These are phyloP conservation scores for Gossypioides kirkii DNA, from an alignment of 345 rosid genomes.

Conservation along the genomic window DNA sequence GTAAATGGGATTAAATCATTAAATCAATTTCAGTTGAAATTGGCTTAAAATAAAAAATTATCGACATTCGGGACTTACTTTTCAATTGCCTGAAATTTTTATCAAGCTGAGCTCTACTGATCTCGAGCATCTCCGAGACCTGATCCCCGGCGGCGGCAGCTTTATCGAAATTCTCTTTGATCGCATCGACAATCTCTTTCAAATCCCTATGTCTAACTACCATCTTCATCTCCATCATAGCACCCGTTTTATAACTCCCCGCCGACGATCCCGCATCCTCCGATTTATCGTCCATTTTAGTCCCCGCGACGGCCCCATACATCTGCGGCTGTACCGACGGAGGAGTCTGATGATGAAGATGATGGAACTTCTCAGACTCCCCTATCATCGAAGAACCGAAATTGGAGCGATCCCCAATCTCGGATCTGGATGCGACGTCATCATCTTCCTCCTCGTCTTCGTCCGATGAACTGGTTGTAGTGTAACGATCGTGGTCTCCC, in stretches of 20 bases:
- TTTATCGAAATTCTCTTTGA: slow-evolving; percentile 70
- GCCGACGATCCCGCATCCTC: slow-evolving; percentile 47
- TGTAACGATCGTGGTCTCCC: slow-evolving; percentile 64
- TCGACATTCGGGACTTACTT: slow-evolving; percentile 37
- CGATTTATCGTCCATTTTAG: slow-evolving; percentile 31
- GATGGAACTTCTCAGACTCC: slow-evolving; percentile 25
- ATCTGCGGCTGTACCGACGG: slow-evolving; percentile 12
- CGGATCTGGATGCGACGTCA: slow-evolving; percentile 59
- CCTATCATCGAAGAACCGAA: slow-evolving; percentile 46
- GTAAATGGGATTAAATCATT: not conserved
- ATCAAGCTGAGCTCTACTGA: slow-evolving; percentile 89
- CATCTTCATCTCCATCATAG: slow-evolving; percentile 60
- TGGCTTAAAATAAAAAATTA: not conserved
- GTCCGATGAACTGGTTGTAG: slow-evolving; percentile 52
- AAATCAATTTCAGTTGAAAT: not conserved
- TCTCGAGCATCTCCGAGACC: slow-evolving; percentile 78
- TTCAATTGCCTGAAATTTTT: slow-evolving; percentile 82
- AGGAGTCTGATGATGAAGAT: slow-evolving; percentile 11
- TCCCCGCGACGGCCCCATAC: slow-evolving; percentile 17
- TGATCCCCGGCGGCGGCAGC: slow-evolving; percentile 82
- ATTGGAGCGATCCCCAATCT: slow-evolving; percentile 56
- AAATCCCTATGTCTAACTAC: slow-evolving; percentile 90
- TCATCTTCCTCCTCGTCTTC: slow-evolving; percentile 41
- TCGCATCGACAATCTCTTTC: slow-evolving; percentile 83
- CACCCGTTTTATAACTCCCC: slow-evolving; percentile 49